Percentiles rank a stretch among this genome's conserved stretches.
phyloP scores from a whole-genome alignment of 2,329 filamentous ascomycete species.

The Neospermospora avenae region DNA sequence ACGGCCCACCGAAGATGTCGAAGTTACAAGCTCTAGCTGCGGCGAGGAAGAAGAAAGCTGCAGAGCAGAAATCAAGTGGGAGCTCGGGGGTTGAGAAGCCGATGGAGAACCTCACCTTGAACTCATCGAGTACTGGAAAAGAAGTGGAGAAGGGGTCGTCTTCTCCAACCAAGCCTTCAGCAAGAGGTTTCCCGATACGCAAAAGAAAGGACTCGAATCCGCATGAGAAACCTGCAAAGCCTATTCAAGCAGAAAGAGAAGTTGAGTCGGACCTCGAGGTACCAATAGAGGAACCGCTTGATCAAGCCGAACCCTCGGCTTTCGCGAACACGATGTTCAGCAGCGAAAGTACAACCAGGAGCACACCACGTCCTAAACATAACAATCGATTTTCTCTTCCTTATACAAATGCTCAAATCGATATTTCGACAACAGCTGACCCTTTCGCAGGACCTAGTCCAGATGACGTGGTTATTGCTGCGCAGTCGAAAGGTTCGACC shows the following conservation, averaged over 20 bases:
- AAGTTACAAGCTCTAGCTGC: constrained; percentile 90
- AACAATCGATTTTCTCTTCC: constrained; percentile 38
- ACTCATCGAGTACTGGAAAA: background rate
- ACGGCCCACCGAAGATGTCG: constrained; percentile 67
- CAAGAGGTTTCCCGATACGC: constrained; percentile 30
- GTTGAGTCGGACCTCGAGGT: constrained; percentile 6
- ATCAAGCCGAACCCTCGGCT: constrained; percentile 37
- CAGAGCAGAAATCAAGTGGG: constrained; percentile 48
- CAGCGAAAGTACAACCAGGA: constrained; percentile 13
- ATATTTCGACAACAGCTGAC: constrained; percentile 44
- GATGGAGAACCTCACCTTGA: constrained; percentile 25
- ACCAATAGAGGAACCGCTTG: constrained; percentile 19
- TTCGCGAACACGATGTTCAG: constrained; percentile 45
- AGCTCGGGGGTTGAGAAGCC: constrained; percentile 27
- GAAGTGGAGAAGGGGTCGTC: background rate
- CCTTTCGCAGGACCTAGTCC: constrained; percentile 85
- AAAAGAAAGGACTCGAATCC: constrained; percentile 35
- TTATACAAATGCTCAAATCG: constrained; percentile 33
- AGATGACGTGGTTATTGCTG: constrained; percentile 82
- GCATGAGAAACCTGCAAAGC: constrained; percentile 29
- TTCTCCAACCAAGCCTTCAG: background rate
- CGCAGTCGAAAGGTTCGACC: constrained; percentile 82
- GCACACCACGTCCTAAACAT: constrained; percentile 13
- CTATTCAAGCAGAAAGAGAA: constrained; percentile 2
- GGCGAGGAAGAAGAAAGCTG: constrained; percentile 78